phyloP scores from a whole-genome alignment of 306 rosid genomes.

The Vicia villosa region DNA sequence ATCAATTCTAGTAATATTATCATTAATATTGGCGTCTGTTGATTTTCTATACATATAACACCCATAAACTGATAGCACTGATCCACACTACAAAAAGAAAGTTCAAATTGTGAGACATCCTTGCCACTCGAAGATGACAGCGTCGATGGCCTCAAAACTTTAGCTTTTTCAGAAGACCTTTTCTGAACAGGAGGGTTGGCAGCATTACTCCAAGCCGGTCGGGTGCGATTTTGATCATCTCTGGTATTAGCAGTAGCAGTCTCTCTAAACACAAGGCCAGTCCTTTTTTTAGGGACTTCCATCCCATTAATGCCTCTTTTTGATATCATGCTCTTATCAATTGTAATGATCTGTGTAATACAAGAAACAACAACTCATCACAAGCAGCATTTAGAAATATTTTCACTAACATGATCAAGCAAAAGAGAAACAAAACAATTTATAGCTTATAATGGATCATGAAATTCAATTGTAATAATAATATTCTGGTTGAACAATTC shows the following conservation, averaged over 20 bases:
- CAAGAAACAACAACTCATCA: not conserved
- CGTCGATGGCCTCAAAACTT: constrained; percentile 49
- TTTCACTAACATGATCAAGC: constrained; percentile 6
- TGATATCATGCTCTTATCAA: not conserved
- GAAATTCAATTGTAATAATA: too few species aligned
- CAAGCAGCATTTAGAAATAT: not conserved
- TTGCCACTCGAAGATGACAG: constrained; percentile 54
- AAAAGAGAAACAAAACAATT: not conserved
- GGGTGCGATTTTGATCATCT: constrained; percentile 58
- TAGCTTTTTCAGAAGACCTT: constrained; percentile 54
- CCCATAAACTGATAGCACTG: constrained; percentile 62
- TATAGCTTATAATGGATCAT: not conserved
- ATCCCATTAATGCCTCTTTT: constrained; percentile 56
- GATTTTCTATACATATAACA: constrained; percentile 50
- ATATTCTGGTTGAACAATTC: too few species aligned
- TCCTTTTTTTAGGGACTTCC: constrained; percentile 58
- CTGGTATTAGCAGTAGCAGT: constrained; percentile 52
- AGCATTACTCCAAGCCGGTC: constrained; percentile 60
- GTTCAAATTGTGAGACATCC: constrained; percentile 37
- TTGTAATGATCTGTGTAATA: not conserved
- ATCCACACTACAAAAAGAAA: constrained; percentile 63
- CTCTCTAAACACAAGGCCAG: constrained; percentile 57
- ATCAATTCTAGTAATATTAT: constrained; percentile 42
- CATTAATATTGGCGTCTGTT: constrained; percentile 28
- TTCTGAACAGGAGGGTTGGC: constrained; percentile 51